Evolutionary conservation across 208 protist species (phyloP).

Genomic region (Leishmania turanica): DNA sequence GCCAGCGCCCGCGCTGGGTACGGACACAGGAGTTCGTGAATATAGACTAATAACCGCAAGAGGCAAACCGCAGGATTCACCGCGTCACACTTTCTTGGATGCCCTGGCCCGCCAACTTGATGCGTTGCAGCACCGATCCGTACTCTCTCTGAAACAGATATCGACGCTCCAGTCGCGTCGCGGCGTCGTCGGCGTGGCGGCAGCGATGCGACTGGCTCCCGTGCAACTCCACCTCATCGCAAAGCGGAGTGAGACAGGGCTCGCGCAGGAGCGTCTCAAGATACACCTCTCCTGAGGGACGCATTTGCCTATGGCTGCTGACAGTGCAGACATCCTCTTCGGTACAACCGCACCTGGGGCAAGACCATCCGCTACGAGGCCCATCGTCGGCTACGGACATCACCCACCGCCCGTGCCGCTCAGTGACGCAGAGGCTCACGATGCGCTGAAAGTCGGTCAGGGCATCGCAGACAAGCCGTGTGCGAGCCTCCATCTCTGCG

Average conservation of each 20-base stretch:
- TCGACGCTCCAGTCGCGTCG: conserved; percentile 27
- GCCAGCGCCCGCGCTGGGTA: not conserved
- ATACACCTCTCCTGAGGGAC: not conserved
- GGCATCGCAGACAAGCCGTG: conserved; percentile 62
- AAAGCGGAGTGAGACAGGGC: conserved; percentile 28
- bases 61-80: not conserved
- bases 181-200: conserved; percentile 26
- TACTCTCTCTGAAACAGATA: conserved; percentile 52
- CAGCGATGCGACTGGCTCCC: conserved; percentile 14
- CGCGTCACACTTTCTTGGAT: conserved; percentile 50
- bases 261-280: not conserved
- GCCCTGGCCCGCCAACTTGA: conserved; percentile 40
- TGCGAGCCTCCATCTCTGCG: conserved; percentile 61
- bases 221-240: conserved; percentile 24
- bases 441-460: conserved; percentile 75
- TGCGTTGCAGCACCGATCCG: conserved; percentile 38
- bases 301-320: too few relatives aligned
- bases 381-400: conserved; percentile 34
- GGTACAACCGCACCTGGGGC: conserved; percentile 6
- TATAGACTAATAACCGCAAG: not conserved
- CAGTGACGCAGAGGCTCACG: conserved; percentile 45
- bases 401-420: conserved; percentile 51
- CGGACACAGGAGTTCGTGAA: not conserved
- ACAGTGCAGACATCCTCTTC: not conserved
- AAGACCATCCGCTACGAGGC: conserved; percentile 13